Base-by-base conservation (phyloP, 192 early-diverging fungal species). In the Linnemannia exigua region DNA sequence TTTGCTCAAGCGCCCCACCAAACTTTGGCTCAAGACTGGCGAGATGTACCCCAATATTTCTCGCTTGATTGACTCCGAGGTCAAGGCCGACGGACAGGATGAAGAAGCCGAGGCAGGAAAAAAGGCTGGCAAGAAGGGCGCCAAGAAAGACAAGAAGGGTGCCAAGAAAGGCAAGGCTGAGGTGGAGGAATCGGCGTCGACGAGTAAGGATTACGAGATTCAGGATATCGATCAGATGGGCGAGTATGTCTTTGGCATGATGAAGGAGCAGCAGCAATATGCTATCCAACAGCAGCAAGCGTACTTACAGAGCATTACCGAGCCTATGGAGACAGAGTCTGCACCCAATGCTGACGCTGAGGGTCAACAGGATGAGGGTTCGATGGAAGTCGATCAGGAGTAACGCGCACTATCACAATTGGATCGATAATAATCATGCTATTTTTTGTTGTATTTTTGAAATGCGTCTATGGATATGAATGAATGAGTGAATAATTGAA, bases 1-100 rank as follows among this genome's bases (percentile, higher is more conserved):
- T 41, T 87, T 99, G 11, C 46, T 94, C 15, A 75, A 89, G 37
- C 87, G 94, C 68, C 96, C 97, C 12, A 90, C 92, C 19, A 93
- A 90, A 73, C 75, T 93, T 46, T 91, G 81, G 80, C 82, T 95
- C n/a, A 90, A 88, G 70, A 78, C 73, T 70, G 91, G 86, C n/a
- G 93, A 94, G 84, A 90, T 79, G 82, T 84, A 77, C 70, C 79
- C 87, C 68, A 89, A 89, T 72, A 91, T 76, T 41, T 66, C 50
- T 52, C 91, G 68, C 50, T 79, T 44, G 75, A 72, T 70, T 8
- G 61, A 76, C 11, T 50, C 78, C 2, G 79, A 81, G 33, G 77
- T 74, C 15, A 69, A 67, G 19, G 76, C 70, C 16, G 80, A 80
- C n/a, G 75, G 76, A 46, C 41, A 44, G 41, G 67, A 75, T 15